A percentile compares a stretch with the other conserved stretches of the same genome.
phyloP scores from a whole-genome alignment of 495 filamentous ascomycete species.

The Penicilliopsis zonata region DNA sequence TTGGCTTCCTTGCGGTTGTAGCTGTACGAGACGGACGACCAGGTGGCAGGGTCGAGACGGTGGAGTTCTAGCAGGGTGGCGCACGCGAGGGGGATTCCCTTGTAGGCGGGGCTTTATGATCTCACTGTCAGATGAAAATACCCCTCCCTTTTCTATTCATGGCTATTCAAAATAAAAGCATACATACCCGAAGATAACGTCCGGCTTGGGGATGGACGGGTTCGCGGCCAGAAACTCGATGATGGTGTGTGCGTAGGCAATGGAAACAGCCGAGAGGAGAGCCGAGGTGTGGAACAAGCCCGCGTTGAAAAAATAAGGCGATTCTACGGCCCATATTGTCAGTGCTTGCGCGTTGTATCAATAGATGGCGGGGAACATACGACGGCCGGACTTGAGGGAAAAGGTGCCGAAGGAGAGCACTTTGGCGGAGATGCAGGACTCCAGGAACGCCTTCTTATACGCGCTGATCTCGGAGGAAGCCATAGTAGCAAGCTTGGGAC shows the following conservation, averaged over 20 bases:
- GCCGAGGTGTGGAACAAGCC: slow-evolving; percentile 69
- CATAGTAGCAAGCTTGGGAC: no score
- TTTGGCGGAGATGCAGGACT: slow-evolving; percentile 55
- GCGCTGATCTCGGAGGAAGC: slow-evolving; percentile 9
- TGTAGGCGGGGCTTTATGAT: slow-evolving; percentile 86
- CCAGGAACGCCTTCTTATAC: slow-evolving; percentile 59
- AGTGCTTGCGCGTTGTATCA: no score
- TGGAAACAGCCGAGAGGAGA: slow-evolving; percentile 58
- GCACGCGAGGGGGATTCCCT: slow-evolving; percentile 81
- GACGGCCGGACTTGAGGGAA: slow-evolving; percentile 82
- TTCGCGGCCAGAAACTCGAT: slow-evolving; percentile 35
- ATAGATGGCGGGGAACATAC: no score
- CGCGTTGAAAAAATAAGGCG: slow-evolving; percentile 98
- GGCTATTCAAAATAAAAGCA: no score
- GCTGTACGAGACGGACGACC: slow-evolving; percentile 53
- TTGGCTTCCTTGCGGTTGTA: slow-evolving; percentile 96
- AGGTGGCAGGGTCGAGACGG: slow-evolving; percentile 40
- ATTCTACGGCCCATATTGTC: no score
- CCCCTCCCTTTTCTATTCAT: no score
- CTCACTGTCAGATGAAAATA: slow-evolving; percentile 22
- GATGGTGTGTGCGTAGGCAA: slow-evolving; percentile 71
- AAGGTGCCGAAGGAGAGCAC: slow-evolving; percentile 83
- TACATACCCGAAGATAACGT: slow-evolving; percentile 12
- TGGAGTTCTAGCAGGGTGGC: slow-evolving; percentile 58
- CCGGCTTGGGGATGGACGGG: slow-evolving; percentile 7